Evolutionary conservation across 2,329 filamentous ascomycete species (phyloP).

Genomic region (Pyrenochaeta sp.): DNA sequence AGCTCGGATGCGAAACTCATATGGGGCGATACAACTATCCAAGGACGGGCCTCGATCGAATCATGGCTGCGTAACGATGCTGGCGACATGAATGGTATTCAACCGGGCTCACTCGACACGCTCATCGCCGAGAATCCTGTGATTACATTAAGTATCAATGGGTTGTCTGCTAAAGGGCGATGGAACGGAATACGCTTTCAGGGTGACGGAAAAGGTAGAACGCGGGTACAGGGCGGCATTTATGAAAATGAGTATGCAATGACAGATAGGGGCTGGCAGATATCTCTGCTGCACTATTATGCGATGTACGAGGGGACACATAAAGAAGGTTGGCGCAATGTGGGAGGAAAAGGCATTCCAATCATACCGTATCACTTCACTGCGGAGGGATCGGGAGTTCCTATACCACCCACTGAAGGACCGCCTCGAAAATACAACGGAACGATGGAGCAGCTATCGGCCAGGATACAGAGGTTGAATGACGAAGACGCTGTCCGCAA

Average conservation of each 20-base stretch:
- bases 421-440: conserved; percentile 15
- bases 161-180: conserved; percentile 25
- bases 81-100: conserved; percentile 24
- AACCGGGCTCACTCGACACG: conserved; percentile 24
- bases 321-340: conserved; percentile 28
- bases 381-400: conserved; percentile 25
- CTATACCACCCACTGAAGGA: conserved; percentile 18
- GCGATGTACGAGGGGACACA: conserved; percentile 29
- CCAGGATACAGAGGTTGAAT: conserved; percentile 24
- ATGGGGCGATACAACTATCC: conserved; percentile 27
- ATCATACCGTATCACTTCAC: conserved; percentile 34
- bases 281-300: conserved; percentile 28
- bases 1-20: conserved; percentile 19
- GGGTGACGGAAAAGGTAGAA: conserved; percentile 26
- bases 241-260: conserved; percentile 32
- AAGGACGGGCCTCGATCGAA: conserved; percentile 16
- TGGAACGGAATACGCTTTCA: conserved; percentile 34
- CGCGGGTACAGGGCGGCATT: conserved; percentile 30
- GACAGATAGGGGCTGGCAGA: conserved; percentile 18
- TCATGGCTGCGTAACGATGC: conserved; percentile 24
- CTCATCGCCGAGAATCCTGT: conserved; percentile 30
- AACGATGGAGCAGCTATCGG: conserved; percentile 15
- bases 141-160: conserved; percentile 25
- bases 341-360: conserved; percentile 18
- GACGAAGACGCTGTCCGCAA: conserved; percentile 35